Evolutionary conservation across 371 early-diverging fungal genomes (phyloP), one percentile per base, ranked within the genome.

Genomic region (Dipsacomyces acuminosporus): DNA sequence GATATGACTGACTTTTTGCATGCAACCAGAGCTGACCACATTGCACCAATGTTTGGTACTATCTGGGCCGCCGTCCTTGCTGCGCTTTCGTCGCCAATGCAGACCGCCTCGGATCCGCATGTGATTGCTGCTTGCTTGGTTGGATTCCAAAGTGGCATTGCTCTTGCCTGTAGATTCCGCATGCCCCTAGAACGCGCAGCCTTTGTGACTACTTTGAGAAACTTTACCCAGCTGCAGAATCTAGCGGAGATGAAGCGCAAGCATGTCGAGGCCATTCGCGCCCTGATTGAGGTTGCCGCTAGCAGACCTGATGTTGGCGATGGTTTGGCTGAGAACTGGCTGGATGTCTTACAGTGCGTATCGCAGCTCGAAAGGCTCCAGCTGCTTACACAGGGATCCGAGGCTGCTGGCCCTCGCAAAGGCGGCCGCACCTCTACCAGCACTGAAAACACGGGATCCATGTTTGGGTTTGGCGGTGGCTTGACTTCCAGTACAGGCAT

Each of bases 31-130:
- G 77, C 83, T 23, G 94, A 92, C 47, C 96, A 96, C 65, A 86
- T 91, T 17, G 85, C 87, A 44, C 82, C 85, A 19, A 94, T 96
- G 96, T 93, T 96, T 77, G 88, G 87, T 49, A 77, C 87, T 0
- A 81, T 88, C 9, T 96, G 96, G 96, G 91, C 90, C 80, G 80
- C 91, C 0, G 78, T 91, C 44, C 76, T 96, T 41, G 88, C 93
- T 0, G 90, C 88, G 21, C 72, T 92, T 17, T 85, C 86, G n/a
- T 83, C 82, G 23, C 88, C 92, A 3, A 73, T 94, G 40, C 93
- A 96, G 72, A 87, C 90, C 48, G 81, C 83, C 11, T 83, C 88
- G 19, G 90, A 92, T 55, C 67, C 83, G 2, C 78, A 86, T 17
- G 80, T 79, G 0, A 80, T 89, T 0, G 76, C 77, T 0, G 76